Evolutionary conservation across 2,329 filamentous ascomycete species (phyloP), one percentile per base, ranked within the genome.

Genomic region (Colletotrichum graminicola): DNA sequence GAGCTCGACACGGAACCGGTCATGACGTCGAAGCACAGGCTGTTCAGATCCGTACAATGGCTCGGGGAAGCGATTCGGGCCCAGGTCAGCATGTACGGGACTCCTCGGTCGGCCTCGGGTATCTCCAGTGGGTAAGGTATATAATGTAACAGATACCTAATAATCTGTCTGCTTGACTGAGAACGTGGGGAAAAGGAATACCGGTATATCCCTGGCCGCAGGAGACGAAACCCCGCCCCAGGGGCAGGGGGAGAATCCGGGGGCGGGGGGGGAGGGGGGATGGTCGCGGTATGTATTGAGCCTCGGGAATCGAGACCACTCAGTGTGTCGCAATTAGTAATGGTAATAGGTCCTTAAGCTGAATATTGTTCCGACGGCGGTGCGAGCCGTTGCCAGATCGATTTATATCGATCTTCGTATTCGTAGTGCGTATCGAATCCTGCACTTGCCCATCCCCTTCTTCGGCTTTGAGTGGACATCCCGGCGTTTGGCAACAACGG

Each of bases 81-180:
- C 3, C 16, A 36, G 23, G 21, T 43, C 29, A 55, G 45, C n/a
- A 39, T 32, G 3, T 52, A 16, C 49, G 26, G 49, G 7, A 21
- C 49, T 64, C 66, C 60, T 68, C 66, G 66, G 66, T 43, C 59
- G 60, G 52, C 18, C 32, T 63, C 60, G 66, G 60, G 57, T 57
- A 23, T 39, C 32, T n/a, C 57, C 51, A 52, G 45, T 29, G 16
- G 52, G 51, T 41, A 68, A 23, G 59, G 51, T 56, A 68, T 68
- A 64, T 64, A 68, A 63, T 62, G 66, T 54, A 23, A 47, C 29
- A 23, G 63, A 54, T 39, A 39, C 11, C 36, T n/a, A n/a, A n/a
- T 51, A 29, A 51, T 56, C 45, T 49, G 51, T 45, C 51, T 47
- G 41, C 26, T 29, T 57, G 60, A 57, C 34, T 41, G 8, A 26